phyloP scores from a whole-genome alignment of 805 yeast species.

The Zygoascus ofunaensis region DNA sequence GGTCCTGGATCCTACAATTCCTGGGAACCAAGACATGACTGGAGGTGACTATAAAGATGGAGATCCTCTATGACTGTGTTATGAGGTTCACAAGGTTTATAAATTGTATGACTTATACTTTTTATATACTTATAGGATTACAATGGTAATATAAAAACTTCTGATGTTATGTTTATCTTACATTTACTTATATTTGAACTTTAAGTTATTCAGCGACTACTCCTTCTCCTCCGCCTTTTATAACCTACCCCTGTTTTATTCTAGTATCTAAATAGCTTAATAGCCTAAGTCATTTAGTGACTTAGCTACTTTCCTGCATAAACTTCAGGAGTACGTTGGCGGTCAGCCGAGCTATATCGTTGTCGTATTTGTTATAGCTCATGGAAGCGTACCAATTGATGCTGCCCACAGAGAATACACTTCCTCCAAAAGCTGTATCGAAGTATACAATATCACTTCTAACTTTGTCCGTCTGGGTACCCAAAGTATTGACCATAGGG shows the following conservation, averaged over 20 bases:
- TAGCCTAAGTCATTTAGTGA: too few relatives aligned
- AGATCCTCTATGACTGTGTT: background rate
- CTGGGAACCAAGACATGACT: slow-evolving; percentile 2
- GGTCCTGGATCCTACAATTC: background rate
- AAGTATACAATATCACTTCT: background rate
- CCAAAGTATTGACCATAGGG: background rate
- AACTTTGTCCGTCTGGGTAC: background rate
- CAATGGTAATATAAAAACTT: too few relatives aligned
- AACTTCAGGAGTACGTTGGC: background rate
- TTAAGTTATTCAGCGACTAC: too few relatives aligned
- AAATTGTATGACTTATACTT: too few relatives aligned
- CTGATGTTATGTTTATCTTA: too few relatives aligned
- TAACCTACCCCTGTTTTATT: too few relatives aligned
- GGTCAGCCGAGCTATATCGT: background rate
- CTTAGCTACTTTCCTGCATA: too few relatives aligned
- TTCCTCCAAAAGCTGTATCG: background rate
- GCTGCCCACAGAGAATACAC: background rate
- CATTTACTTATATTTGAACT: too few relatives aligned
- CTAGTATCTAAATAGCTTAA: too few relatives aligned
- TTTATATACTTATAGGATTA: too few relatives aligned
- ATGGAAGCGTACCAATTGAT: background rate
- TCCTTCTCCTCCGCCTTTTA: too few relatives aligned
- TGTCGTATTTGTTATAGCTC: background rate
- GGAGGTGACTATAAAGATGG: background rate
- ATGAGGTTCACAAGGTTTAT: too few relatives aligned